Evolutionary conservation across 164 flowering plant species (phyloP), one percentile per base, ranked within the genome.

Genomic region (Malania oleifera): DNA sequence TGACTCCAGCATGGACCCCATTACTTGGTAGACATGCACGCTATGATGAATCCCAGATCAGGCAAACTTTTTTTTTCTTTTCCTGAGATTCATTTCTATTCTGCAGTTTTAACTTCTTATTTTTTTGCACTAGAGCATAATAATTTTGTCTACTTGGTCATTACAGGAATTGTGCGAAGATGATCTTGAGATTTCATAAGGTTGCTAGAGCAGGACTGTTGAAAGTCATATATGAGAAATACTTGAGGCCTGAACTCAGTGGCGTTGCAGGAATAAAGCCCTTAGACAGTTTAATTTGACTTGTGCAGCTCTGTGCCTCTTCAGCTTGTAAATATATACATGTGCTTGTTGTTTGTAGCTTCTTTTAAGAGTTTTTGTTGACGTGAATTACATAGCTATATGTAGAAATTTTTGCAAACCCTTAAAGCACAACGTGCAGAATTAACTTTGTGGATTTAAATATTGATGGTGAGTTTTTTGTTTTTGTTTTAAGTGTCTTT

Each of bases 171-270:
- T 82, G 98, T 67, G 86, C 82, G 7, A 80, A 77, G 60, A 83
- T 84, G 93, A 79, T 88, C 23, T 53, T 87, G 57, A 75, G 68
- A 54, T 71, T 82, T 47, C 91, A 84, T 2, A 80, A 74, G 72
- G 70, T 68, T 67, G 86, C 86, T 17, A 63, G 70, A 46, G 56
- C 53, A 54, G 75, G 75, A 37, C 53, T 61, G 59, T 62, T 91
- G 63, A 77, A 67, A 50, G 98, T 91, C 50, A 85, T 87, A 17
- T 72, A 79, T 17, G 90, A 83, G 61, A 91, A 91, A 65, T 91
- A 73, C 35, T 38, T 62, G 60, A 66, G 52, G 38, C 56, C 71
- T 41, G 78, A 78, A 29, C 68, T 34, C 34, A 57, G 71, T 31
- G 23, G 72, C 12, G 95, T 83, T 65, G 95, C 96, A 44, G 72